phyloP scores from a whole-genome alignment of 176 grass and related monocot genomes.

The Elaeis guineensis region DNA sequence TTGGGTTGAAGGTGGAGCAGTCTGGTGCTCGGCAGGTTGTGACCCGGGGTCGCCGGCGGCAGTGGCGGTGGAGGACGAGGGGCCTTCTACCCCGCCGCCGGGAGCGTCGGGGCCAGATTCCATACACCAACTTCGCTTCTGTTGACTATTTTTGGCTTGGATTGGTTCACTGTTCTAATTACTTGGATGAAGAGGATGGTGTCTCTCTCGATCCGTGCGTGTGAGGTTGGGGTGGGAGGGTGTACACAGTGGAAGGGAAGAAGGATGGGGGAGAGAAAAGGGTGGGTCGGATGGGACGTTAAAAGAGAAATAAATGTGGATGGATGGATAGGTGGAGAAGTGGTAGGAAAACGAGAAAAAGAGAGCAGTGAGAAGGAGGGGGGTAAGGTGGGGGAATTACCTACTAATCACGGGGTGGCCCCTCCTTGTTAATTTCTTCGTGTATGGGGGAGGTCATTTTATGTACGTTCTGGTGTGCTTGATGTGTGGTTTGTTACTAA shows the following conservation, averaged over 20 bases:
- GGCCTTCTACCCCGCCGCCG: background rate
- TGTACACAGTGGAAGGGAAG: background rate
- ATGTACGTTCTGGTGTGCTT: no score
- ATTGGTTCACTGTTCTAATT: no score
- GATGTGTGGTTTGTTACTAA: no score
- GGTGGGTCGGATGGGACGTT: no score
- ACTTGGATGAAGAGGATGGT: background rate
- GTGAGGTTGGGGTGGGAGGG: background rate
- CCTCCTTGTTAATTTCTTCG: no score
- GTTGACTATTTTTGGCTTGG: background rate
- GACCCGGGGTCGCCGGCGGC: background rate
- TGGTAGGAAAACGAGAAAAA: background rate
- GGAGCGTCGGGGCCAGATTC: constrained; percentile 37
- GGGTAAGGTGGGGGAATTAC: no score
- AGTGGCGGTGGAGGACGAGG: background rate
- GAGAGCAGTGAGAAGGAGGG: background rate
- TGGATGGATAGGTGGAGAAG: no score
- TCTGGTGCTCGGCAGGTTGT: no score
- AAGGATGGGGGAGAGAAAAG: background rate
- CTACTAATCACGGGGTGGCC: no score
- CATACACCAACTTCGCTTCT: constrained; percentile 25
- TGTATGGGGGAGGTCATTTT: no score
- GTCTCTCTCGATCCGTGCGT: background rate
- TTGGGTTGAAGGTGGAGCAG: no score
- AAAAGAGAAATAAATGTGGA: no score